phyloP scores from a whole-genome alignment of 441 rosid species.

The Populus tomentosa region DNA sequence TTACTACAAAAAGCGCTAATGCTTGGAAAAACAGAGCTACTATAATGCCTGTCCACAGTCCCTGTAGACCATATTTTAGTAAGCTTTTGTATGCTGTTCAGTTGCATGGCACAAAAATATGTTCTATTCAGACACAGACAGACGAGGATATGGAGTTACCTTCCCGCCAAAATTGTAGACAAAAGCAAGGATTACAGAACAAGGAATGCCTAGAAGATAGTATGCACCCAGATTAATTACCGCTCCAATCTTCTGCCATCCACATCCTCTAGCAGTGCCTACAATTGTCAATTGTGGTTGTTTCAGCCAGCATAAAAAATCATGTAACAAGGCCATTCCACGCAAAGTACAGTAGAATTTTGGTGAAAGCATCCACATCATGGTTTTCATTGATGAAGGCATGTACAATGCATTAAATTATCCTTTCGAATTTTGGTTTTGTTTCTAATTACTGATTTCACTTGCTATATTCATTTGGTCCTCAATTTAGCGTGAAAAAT shows the following conservation, averaged over 20 bases:
- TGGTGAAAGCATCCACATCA: no score
- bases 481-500: no score
- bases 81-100: no score
- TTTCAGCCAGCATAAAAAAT: no score
- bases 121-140: no score
- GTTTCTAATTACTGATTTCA: no score
- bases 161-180: constrained; percentile 19
- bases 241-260: constrained; percentile 29
- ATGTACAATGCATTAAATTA: not conserved
- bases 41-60: constrained; percentile 19
- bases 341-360: no score
- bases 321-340: no score
- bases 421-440: no score
- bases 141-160: not conserved
- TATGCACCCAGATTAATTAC: constrained; percentile 24
- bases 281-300: not conserved
- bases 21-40: constrained; percentile 4
- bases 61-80: constrained; percentile 4
- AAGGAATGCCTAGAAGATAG: constrained; percentile 24
- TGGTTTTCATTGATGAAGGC: not conserved
- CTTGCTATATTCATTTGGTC: no score
- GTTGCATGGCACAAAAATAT: no score
- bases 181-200: constrained; percentile 21
- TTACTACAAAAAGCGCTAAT: constrained; percentile 1
- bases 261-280: constrained; percentile 28